These are phyloP conservation scores for Lepidium africanum DNA, from an alignment of 345 rosid species.

Conservation along the genomic window DNA sequence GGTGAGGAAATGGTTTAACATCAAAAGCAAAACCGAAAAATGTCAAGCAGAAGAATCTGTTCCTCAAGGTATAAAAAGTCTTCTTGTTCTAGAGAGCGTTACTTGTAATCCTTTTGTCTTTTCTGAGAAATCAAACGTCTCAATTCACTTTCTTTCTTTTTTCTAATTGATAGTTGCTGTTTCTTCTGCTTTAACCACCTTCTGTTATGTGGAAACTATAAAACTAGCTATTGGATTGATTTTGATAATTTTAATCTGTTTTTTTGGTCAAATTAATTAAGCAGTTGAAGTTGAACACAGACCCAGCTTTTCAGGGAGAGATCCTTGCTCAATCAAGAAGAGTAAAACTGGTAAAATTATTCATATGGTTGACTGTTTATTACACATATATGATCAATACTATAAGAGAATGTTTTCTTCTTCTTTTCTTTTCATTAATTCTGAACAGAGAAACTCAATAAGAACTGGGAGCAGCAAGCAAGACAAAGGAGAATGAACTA, in stretches of 20 bases:
- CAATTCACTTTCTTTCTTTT: not conserved
- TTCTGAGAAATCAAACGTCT: constrained; percentile 11
- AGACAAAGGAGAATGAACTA: constrained; percentile 80
- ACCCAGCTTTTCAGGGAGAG: constrained; percentile 75
- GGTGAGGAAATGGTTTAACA: constrained; percentile 87
- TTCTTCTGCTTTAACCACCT: constrained; percentile 1
- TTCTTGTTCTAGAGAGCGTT: not conserved
- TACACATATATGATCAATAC: constrained; percentile 5
- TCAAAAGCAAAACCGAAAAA: constrained; percentile 82
- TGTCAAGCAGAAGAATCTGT: constrained; percentile 75
- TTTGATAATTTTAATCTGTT: not conserved
- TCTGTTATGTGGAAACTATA: not conserved
- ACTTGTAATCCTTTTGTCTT: constrained; percentile 16
- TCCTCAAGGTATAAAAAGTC: constrained; percentile 46
- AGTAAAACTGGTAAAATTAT: constrained; percentile 65
- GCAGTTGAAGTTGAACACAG: constrained; percentile 64
- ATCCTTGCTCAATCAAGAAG: constrained; percentile 70
- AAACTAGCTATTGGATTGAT: constrained; percentile 1
- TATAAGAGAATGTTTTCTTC: not conserved
- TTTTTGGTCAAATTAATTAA: constrained; percentile 11
- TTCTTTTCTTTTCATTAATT: not conserved
- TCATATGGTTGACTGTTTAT: not conserved
- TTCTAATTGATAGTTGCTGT: not conserved
- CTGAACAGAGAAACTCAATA: constrained; percentile 64
- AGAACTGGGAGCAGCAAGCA: constrained; percentile 55